A percentile compares a stretch with the other conserved stretches of the same genome.
phyloP scores from a whole-genome alignment of 2,329 filamentous ascomycete genomes.

The Sporothrix schenckii region DNA sequence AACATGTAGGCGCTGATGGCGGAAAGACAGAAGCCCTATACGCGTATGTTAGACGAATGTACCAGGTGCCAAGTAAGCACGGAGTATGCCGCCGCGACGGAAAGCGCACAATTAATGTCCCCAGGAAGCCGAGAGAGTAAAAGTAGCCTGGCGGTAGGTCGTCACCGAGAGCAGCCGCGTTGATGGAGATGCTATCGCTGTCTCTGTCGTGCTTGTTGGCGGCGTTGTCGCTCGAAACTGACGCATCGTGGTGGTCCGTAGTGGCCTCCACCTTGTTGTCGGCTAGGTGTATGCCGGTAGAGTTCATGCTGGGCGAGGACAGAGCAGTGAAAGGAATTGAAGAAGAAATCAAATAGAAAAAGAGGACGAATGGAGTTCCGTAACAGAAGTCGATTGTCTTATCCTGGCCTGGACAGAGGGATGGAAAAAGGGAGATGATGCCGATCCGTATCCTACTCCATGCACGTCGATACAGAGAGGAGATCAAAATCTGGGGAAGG shows the following conservation, averaged over 20 bases:
- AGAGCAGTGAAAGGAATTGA: background rate
- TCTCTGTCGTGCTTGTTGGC: background rate
- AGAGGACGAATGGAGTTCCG: background rate
- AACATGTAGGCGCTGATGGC: slow-evolving; percentile 47
- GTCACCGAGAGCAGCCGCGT: slow-evolving; percentile 44
- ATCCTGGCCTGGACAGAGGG: background rate
- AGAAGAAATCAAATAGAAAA: background rate
- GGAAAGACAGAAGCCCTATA: slow-evolving; percentile 45
- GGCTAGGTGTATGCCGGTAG: background rate
- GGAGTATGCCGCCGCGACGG: no score
- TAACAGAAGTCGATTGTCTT: background rate
- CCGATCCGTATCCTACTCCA: slow-evolving; percentile 13
- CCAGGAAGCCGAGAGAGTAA: slow-evolving; percentile 44
- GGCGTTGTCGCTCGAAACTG: background rate
- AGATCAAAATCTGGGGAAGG: slow-evolving; percentile 13
- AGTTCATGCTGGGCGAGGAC: background rate
- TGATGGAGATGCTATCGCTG: slow-evolving; percentile 39
- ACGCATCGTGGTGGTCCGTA: slow-evolving; percentile 13
- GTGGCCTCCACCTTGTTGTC: slow-evolving; percentile 9
- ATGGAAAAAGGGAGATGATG: slow-evolving; percentile 8
- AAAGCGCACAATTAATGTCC: slow-evolving; percentile 41
- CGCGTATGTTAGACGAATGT: slow-evolving; percentile 28
- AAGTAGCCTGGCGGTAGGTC: slow-evolving; percentile 46
- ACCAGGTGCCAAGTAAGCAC: no score
- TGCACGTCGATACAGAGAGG: background rate